Base-by-base conservation (phyloP, 371 early-diverging fungal genomes). In the Mucor piriformis region DNA sequence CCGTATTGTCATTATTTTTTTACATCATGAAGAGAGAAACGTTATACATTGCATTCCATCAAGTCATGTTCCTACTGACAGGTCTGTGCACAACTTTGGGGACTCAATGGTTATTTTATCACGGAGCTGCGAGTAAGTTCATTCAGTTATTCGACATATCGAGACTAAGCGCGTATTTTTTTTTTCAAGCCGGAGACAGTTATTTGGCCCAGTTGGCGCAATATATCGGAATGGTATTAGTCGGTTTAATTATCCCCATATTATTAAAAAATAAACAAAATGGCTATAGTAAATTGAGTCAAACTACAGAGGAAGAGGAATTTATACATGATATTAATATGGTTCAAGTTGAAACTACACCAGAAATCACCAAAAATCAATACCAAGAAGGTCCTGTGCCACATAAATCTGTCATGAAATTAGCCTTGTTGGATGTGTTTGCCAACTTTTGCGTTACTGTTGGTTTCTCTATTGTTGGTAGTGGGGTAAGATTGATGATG, bases 401-500 rank as follows among this genome's bases (percentile, higher is more conserved):
- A 24, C 83, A 85, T 54, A 70, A 63, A 63, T 75, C 83, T 2
- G 71, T 85, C 13, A 72, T 88, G 6, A 76, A 76, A 35, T 64
- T 85, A 27, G 78, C 87, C 4, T 37, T 79, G 7, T 66, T 89
- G 58, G 92, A 92, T 61, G 84, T 89, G 10, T 57, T 84, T 27
- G 90, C 87, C 21, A 88, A 88, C 56, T 81, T 86, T 37, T 73
- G 88, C 53, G 83, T 89, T 3, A 91, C 88, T 2, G 64, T 88
- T 35, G 92, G 91, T 1, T 85, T 89, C 63, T 85, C 88, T 24
- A 79, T 84, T 53, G 79, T 90, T 35, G 92, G 90, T n/a, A 85
- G 86, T 58, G 91, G 92, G 32, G 86, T 89, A 79, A 76, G 42
- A 0, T 20, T 3, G 2, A 18, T 55, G 32, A 24, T 6, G 21